These are phyloP conservation scores for Diaporthe eres DNA, from an alignment of 2,329 filamentous ascomycete genomes.

Conservation along the genomic window DNA sequence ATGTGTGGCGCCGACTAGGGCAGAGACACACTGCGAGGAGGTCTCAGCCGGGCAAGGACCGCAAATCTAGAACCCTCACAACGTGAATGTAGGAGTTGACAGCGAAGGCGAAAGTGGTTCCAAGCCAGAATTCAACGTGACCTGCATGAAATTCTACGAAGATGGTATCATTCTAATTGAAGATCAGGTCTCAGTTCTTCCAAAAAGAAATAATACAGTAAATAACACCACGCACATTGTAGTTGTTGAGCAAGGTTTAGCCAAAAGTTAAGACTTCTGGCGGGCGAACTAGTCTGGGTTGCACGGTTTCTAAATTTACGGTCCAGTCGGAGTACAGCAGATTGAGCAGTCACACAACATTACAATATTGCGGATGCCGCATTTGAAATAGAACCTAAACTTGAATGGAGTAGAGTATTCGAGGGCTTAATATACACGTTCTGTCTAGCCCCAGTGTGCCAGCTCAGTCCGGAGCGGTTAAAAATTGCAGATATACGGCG, in stretches of 20 bases:
- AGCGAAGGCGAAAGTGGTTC: neutral
- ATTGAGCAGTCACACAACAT: neutral
- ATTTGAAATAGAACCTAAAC: no score
- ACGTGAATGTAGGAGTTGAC: neutral
- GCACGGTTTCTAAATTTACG: neutral
- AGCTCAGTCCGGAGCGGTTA: neutral
- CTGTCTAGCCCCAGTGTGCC: neutral
- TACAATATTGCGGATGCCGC: neutral
- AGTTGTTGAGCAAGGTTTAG: neutral
- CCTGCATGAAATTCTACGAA: neutral
- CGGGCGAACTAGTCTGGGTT: neutral
- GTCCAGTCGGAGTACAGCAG: neutral
- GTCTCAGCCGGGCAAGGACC: neutral
- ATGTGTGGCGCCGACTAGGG: neutral
- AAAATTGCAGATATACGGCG: neutral
- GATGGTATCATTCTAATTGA: neutral
- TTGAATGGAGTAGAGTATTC: no score
- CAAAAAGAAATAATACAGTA: neutral
- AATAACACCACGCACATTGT: neutral
- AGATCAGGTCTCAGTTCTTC: neutral
- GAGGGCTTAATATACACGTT: neutral
- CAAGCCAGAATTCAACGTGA: neutral
- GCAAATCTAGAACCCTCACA: neutral
- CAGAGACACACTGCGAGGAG: neutral
- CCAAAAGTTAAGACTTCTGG: neutral